phyloP scores from a whole-genome alignment of 495 filamentous ascomycete genomes.

The Hypoxylon cercidicola region DNA sequence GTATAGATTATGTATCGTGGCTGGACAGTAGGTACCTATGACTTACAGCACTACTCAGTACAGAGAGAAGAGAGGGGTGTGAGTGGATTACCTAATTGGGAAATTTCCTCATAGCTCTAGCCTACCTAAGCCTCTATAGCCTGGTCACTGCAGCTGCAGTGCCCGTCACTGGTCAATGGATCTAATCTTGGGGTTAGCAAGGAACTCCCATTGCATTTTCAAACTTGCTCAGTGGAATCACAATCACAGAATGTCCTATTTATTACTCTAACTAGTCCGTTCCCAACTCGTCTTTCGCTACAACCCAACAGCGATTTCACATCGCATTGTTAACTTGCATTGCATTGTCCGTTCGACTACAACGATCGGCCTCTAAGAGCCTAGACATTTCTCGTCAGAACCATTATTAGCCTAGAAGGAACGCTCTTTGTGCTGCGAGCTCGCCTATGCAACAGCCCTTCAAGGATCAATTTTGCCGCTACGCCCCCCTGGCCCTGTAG shows the following conservation, averaged over 20 bases:
- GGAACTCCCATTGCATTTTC: background rate
- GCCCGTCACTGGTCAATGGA: no score
- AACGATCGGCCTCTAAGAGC: slow-evolving; percentile 18
- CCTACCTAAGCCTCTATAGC: no score
- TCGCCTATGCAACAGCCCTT: slow-evolving; percentile 32
- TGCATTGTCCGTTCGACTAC: slow-evolving; percentile 25
- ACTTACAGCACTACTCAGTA: no score
- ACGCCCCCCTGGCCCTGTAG: slow-evolving; percentile 24
- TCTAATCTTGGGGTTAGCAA: background rate
- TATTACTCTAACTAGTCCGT: slow-evolving; percentile 19
- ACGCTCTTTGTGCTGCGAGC: slow-evolving; percentile 13
- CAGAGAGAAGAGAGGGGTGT: slow-evolving; percentile 27
- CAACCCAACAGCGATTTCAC: slow-evolving; percentile 27
- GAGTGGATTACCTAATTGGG: slow-evolving; percentile 25
- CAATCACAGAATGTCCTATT: background rate
- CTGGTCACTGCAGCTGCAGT: no score
- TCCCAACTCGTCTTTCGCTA: slow-evolving; percentile 30
- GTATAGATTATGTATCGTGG: background rate
- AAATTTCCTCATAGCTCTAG: background rate
- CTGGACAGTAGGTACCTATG: background rate
- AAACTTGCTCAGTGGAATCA: background rate
- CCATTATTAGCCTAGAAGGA: slow-evolving; percentile 39
- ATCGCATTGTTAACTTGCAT: slow-evolving; percentile 17
- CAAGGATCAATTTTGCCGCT: slow-evolving; percentile 39
- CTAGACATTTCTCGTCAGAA: slow-evolving; percentile 21